Evolutionary conservation across 1,139 yeast species (phyloP), one percentile per base, ranked within the genome.

Genomic region (Blastobotrys petasosporus): DNA sequence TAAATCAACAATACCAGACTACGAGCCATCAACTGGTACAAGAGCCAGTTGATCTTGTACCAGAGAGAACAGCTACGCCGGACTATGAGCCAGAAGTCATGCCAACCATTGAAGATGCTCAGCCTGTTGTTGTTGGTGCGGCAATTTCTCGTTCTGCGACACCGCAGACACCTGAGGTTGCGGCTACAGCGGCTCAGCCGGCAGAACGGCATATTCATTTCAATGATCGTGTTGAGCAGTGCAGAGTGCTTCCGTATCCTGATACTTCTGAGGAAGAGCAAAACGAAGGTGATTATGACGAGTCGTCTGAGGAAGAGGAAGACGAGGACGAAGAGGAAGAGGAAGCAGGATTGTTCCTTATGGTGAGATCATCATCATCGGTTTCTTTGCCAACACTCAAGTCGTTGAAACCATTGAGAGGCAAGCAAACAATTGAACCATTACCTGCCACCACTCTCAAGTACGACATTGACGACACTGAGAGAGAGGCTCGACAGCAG

Each of bases 181-280:
- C 32, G 5, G 20, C 31, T 17, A 15, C 36, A 11, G 92, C 37
- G 9, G 20, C 37, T 38, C 54, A 31, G 39, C 47, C n/a, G 37
- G 46, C n/a, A 16, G 53, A 37, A 33, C 53, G 39, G 51, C 92
- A 76, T 54, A 88, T 90, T 48, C 97, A 88, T 66, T 92, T 92
- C 67, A 90, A 84, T 61, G 94, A 87, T 60, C 79, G 88, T 49
- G 98, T 92, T 25, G 90, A 85, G 62, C 97, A 92, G 66, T 90
- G 97, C 64, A 79, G 85, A 50, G 62, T 86, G 15, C 79, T 80
- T 51, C 60, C 65, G 12, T 61, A 66, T 8, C 72, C 68, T 41
- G 68, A 70, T 39, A 75, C 70, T 25, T 65, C 61, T 37, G 66
- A 60, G 32, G 62, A 61, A 31, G 25, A 20, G 4, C 7, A 4